phyloP scores from a whole-genome alignment of 768 basidiomycete genomes.

The Russula abietina region DNA sequence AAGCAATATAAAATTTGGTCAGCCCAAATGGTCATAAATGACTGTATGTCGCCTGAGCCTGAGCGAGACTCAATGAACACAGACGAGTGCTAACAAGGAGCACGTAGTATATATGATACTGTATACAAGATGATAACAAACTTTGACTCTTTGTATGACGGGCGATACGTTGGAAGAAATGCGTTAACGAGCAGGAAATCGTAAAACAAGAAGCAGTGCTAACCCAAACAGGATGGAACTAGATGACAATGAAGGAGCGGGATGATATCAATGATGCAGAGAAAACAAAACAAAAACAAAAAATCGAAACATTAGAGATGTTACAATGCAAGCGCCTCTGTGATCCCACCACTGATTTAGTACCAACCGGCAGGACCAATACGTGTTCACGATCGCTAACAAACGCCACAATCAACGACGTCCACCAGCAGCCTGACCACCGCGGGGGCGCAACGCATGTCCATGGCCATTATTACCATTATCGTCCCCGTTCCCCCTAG shows the following conservation, averaged over 20 bases:
- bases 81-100: neutral
- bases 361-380: neutral
- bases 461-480: neutral
- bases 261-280: neutral
- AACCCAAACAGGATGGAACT: neutral
- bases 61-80: neutral
- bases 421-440: neutral
- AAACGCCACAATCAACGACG: neutral
- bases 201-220: neutral
- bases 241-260: neutral
- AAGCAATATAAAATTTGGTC: too few relatives aligned
- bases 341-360: too few relatives aligned
- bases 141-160: neutral
- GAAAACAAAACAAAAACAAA: neutral
- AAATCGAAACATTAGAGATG: neutral
- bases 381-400: neutral
- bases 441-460: slow-evolving; percentile 7
- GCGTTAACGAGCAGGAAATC: neutral
- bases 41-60: too few relatives aligned
- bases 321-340: neutral
- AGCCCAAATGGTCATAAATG: too few relatives aligned
- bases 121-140: neutral
- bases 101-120: neutral
- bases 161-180: neutral
- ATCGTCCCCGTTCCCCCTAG: neutral